Evolutionary conservation across 371 early-diverging fungal genomes (phyloP), one percentile per base, ranked within the genome.

Genomic region (Conidiobolus incongruus): DNA sequence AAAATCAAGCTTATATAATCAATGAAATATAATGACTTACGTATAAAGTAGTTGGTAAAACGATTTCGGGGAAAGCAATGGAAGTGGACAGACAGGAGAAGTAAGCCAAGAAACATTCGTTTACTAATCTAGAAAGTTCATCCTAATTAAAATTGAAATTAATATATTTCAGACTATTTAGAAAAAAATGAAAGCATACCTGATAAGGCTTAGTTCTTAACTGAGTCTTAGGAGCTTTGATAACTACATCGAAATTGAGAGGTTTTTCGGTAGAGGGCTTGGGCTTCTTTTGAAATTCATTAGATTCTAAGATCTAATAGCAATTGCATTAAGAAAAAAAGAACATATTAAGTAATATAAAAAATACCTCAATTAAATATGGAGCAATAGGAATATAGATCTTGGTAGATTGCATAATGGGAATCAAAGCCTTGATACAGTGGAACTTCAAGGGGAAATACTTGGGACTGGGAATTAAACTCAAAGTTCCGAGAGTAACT

Each of bases 371-470:
- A 41, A 90, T 66, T 29, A 89, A 52, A 52, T 75, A 69, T 4
- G 84, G 72, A 15, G 78, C 79, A 45, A 84, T 54, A 0, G 95
- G 93, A 48, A 94, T 81, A 52, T 68, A 94, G 17, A 70, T 66
- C 6, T 70, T 65, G 1, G 88, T 83, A 35, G 72, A 66, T 35
- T 70, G 59, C 26, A 65, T 55, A 40, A 92, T 49, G 11, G 76
- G 75, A 36, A 67, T 67, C 45, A 94, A 49, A 42, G 70, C 57
- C 37, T 65, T 65, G 16, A 87, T 50, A 45, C 83, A 69, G 49
- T 87, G 87, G 63, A 92, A 77, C 22, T 89, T 81, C 41, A 87
- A 65, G 20, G 95, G 92, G 60, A 81, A 84, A 63, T 78, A 85
- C 48, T 81, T 78, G 29, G 83, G 62, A 3, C 81, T 81, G 17